Evolutionary conservation across 2,329 filamentous ascomycete species (phyloP).

Genomic region (Arachnopeziza araneosa): DNA sequence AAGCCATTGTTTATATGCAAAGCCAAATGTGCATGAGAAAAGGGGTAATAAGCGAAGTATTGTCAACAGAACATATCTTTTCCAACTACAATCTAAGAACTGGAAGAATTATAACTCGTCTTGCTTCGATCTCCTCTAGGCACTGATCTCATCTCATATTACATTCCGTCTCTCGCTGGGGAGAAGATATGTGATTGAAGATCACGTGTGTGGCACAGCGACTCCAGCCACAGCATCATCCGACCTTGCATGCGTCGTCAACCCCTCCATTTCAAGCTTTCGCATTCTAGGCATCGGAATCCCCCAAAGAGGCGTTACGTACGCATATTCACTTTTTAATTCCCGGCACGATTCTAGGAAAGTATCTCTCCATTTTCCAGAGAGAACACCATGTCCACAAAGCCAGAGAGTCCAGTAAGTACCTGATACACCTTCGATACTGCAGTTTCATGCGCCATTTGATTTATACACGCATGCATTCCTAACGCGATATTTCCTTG

Average conservation of each 20-base stretch:
- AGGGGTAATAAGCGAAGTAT: background rate
- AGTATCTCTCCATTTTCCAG: slow-evolving; percentile 22
- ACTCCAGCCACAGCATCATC: background rate
- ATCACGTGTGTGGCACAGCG: background rate
- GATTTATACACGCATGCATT: background rate
- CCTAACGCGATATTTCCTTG: slow-evolving; percentile 6
- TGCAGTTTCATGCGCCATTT: slow-evolving; percentile 18
- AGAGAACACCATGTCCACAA: slow-evolving; percentile 23
- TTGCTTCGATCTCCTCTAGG: background rate
- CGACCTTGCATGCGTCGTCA: background rate
- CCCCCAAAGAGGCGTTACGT: background rate
- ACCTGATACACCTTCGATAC: slow-evolving; percentile 26
- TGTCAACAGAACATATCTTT: background rate
- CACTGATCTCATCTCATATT: background rate
- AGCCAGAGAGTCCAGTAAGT: slow-evolving; percentile 2
- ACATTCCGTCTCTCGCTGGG: background rate
- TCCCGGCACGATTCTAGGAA: background rate
- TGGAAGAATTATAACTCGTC: no score
- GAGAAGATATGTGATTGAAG: background rate
- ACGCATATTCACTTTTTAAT: background rate
- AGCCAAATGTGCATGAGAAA: background rate
- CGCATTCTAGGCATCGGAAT: background rate
- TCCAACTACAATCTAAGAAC: background rate
- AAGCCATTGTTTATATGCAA: no score
- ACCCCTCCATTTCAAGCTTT: background rate